phyloP scores from a whole-genome alignment of 495 filamentous ascomycete species.

The Daldinia vernicosa region DNA sequence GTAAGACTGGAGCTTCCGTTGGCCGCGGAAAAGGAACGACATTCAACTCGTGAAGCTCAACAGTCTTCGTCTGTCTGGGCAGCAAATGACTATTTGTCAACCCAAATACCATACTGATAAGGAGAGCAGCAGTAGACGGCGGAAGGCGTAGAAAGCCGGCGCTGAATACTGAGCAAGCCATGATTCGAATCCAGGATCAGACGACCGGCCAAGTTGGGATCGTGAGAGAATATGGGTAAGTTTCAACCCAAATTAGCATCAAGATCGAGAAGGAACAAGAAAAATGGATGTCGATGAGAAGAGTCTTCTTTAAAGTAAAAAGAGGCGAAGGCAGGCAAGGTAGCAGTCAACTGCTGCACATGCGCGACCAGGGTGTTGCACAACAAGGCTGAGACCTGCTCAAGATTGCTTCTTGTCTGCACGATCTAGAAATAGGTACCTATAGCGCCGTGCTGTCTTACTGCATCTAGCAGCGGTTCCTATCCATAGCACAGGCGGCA shows the following conservation, averaged over 20 bases:
- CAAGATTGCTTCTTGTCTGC: slow-evolving; percentile 24
- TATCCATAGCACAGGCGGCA: slow-evolving; percentile 29
- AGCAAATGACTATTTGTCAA: slow-evolving; percentile 49
- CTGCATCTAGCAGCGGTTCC: slow-evolving; percentile 22
- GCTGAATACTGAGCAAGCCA: slow-evolving; percentile 40
- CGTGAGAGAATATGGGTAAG: slow-evolving; percentile 4
- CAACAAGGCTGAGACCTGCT: slow-evolving; percentile 42
- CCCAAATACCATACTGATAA: slow-evolving; percentile 50
- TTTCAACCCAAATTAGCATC: slow-evolving; percentile 38
- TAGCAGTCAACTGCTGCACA: slow-evolving; percentile 39
- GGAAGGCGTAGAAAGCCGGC: slow-evolving; percentile 54
- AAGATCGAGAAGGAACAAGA: slow-evolving; percentile 37
- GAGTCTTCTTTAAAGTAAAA: slow-evolving; percentile 9
- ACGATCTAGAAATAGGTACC: slow-evolving; percentile 40
- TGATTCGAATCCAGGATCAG: slow-evolving; percentile 38
- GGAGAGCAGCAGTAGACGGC: slow-evolving; percentile 51
- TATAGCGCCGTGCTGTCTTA: slow-evolving; percentile 31
- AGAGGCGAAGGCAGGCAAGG: slow-evolving; percentile 33
- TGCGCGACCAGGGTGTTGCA: slow-evolving; percentile 37
- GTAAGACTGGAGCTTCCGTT: slow-evolving; percentile 50
- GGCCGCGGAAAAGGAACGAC: slow-evolving; percentile 56
- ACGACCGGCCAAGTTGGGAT: slow-evolving; percentile 22
- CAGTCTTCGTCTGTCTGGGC: slow-evolving; percentile 51
- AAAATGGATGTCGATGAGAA: slow-evolving; percentile 25
- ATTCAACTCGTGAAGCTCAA: slow-evolving; percentile 52